Base-by-base conservation (phyloP, 2,329 filamentous ascomycete genomes). In the Aspergillus chevalieri region DNA sequence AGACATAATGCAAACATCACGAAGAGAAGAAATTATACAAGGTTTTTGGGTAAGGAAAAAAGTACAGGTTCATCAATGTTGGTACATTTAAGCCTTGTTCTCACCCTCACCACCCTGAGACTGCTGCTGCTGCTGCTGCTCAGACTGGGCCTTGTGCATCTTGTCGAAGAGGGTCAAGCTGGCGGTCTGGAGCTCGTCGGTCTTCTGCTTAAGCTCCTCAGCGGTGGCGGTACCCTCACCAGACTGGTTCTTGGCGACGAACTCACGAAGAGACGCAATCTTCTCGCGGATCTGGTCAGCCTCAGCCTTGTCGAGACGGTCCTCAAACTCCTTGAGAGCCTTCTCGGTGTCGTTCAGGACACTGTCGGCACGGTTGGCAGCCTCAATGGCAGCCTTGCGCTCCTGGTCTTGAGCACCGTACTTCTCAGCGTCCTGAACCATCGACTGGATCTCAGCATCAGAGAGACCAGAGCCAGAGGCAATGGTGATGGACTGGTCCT, bases 401-500 rank as follows among this genome's bases (percentile, higher is more conserved):
- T 94, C 89, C 85, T 96, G 96, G 73, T 97, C 92, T 60, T 84
- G 73, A 76, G 93, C 91, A 52, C 88, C 89, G 70, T 94, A 97
- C 77, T 90, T 92, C 85, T 97, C 92, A 47, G 93, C 94, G 71
- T 97, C 93, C 70, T 92, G 81, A 68, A 98, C 91, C 93, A 98
- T 97, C 77, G 83, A 85, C 79, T 96, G 83, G 60, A 98, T 98
- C 80, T 98, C 92, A 49, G 80, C 74, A 55, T 98, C 91, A 44
- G 89, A 95, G 51, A 97, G 87, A 83, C 93, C 92, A 58, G 92
- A 97, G 73, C 92, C 93, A 52, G 91, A 96, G 49, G 92, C 91
- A 72, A 98, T 95, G 71, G 92, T 97, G 78, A 98, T 97, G 55
- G 91, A 96, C 81, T 98, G 92, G 71, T 97, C 92, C 85, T 96